Conservation (phyloP, 2,329 filamentous ascomycete species). For the Botrytis pseudocinerea region DNA sequence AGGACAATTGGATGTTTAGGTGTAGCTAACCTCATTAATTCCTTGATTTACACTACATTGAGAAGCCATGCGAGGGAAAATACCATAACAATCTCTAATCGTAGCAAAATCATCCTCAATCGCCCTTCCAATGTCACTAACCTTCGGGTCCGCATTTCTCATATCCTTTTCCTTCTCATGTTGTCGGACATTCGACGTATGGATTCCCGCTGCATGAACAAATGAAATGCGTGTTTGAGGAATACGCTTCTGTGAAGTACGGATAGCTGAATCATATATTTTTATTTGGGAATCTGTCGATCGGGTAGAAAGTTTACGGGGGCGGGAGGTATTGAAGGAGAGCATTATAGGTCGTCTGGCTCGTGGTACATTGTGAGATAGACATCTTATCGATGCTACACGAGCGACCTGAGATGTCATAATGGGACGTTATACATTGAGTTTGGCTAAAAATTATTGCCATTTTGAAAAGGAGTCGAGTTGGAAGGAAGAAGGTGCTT, state of each 20-base stretch:
- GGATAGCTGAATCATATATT: slow-evolving; percentile 16
- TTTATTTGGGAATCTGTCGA: slow-evolving; percentile 1
- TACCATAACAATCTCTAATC: slow-evolving; percentile 59
- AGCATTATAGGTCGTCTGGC: slow-evolving; percentile 23
- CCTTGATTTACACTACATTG: background rate
- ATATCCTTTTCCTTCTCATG: slow-evolving; percentile 23
- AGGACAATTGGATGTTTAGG: slow-evolving; percentile 64
- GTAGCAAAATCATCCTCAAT: slow-evolving; percentile 63
- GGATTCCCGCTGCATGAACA: slow-evolving; percentile 9
- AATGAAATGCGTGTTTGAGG: background rate
- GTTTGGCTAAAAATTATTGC: slow-evolving; percentile 27
- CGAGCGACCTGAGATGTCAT: slow-evolving; percentile 37
- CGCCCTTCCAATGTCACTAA: slow-evolving; percentile 50
- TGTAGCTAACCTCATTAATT: slow-evolving; percentile 42
- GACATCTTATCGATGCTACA: slow-evolving; percentile 36
- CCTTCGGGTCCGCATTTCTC: slow-evolving; percentile 47
- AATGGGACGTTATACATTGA: slow-evolving; percentile 32
- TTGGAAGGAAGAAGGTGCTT: slow-evolving; percentile 26
- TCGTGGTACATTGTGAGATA: slow-evolving; percentile 30
- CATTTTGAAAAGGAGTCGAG: slow-evolving; percentile 28
- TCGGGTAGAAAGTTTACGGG: slow-evolving; percentile 4
- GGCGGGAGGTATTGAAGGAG: slow-evolving; percentile 14
- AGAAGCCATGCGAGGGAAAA: background rate
- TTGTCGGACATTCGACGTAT: slow-evolving; percentile 6
- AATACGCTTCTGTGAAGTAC: background rate